phyloP scores from a whole-genome alignment of 1,139 yeast species.

The Saccharomycopsis crataegensis region DNA sequence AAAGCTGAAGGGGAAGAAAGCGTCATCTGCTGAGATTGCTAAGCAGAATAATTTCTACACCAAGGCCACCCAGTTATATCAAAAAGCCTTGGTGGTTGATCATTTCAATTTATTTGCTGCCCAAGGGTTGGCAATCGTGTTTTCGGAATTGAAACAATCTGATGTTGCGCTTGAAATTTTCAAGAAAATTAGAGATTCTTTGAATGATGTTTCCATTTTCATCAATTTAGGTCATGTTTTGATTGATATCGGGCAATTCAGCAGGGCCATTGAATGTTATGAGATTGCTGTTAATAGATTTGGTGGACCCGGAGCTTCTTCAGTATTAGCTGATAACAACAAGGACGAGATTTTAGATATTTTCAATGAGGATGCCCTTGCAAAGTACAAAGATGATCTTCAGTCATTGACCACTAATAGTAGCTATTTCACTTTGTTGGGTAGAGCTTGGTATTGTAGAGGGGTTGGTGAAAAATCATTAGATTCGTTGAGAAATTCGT shows the following conservation, averaged over 20 bases:
- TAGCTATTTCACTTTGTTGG: constrained; percentile 63
- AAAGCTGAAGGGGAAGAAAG: constrained; percentile 27
- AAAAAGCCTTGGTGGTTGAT: constrained; percentile 81
- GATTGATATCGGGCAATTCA: constrained; percentile 71
- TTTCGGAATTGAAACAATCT: constrained; percentile 78
- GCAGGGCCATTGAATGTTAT: constrained; percentile 84
- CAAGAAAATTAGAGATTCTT: constrained; percentile 83
- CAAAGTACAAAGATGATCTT: constrained; percentile 3
- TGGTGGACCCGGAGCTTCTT: constrained; percentile 33
- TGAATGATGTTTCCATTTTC: constrained; percentile 75
- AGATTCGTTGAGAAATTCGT: constrained; percentile 50
- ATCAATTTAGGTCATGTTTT: constrained; percentile 86
- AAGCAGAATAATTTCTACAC: constrained; percentile 72
- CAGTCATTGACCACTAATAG: constrained; percentile 34
- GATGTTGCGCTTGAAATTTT: constrained; percentile 79
- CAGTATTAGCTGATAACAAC: constrained; percentile 3
- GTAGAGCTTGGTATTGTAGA: constrained; percentile 85
- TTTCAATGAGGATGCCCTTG: constrained; percentile 27
- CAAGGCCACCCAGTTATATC: constrained; percentile 84
- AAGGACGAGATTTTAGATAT: constrained; percentile 2
- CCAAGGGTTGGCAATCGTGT: constrained; percentile 91
- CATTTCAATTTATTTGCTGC: constrained; percentile 91
- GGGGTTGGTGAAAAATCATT: constrained; percentile 65
- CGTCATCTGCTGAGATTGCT: constrained; percentile 43
- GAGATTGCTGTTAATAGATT: constrained; percentile 69